Base-by-base conservation (phyloP, 2,329 filamentous ascomycete genomes). In the Verticillium nubilum region DNA sequence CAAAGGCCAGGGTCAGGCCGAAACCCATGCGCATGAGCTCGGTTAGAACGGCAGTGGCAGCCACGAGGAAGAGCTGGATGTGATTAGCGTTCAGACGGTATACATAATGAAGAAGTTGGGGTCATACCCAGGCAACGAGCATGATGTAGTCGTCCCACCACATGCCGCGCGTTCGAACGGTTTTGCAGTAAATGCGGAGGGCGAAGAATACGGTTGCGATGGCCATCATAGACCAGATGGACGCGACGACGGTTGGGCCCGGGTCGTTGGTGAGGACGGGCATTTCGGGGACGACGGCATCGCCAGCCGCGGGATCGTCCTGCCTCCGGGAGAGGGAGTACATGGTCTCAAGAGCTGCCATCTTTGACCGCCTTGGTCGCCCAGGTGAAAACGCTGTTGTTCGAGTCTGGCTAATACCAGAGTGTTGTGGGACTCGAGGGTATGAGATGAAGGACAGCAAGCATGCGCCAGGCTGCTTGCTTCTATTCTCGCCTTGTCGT, bases 71-170 rank as follows among this genome's bases (percentile, higher is more conserved):
- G 6, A 42, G 7, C 59, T 61, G 37, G 4, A 7, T 12, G 9
- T 29, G 4, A 27, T 47, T 2, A 35, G 0, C 12, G n/a, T n/a
- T n/a, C n/a, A n/a, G n/a, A n/a, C n/a, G n/a, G n/a, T n/a, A n/a
- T n/a, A n/a, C 35, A 42, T 42, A 12, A 12, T 42, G 19, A 53
- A 10, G 27, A 15, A 17, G 3, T n/a, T 3, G 29, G n/a, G n/a
- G 26, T 26, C n/a, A n/a, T 56, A 63, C 60, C 65, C 65, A 68
- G 2, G 64, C 61, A 1, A 60, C 29, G 19, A 63, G 56, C 13
- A 68, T 58, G 7, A 67, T 52, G n/a, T 62, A 63, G 61, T 68
- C 67, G 42, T 68, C 66, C 58, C 60, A 64, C 63, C 65, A 66
- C 5, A 68, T 53, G 5, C 55, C 53, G 9, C 63, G 55, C 2